Evolutionary conservation across 2,329 filamentous ascomycete species (phyloP).

Genomic region (Cercospora canescens): DNA sequence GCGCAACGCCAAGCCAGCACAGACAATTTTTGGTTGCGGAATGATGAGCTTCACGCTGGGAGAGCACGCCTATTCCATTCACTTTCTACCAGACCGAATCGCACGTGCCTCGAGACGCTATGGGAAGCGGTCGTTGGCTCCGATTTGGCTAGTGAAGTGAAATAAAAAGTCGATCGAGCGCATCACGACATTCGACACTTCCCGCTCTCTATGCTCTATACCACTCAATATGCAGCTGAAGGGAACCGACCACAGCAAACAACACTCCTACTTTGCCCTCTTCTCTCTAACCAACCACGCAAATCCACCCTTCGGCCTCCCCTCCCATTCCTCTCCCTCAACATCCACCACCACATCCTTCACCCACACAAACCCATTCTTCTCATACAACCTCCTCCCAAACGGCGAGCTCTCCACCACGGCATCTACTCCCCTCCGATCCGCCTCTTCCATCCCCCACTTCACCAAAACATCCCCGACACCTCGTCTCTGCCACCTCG

Average conservation of each 20-base stretch:
- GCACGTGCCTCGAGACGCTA: too few species aligned
- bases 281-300: conserved; percentile 33
- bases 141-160: too few species aligned
- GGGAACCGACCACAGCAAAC: neutral
- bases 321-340: conserved; percentile 20
- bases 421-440: conserved; percentile 30
- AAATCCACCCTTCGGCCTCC: conserved; percentile 21
- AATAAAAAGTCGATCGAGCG: neutral
- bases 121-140: too few species aligned
- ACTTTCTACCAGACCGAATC: too few species aligned
- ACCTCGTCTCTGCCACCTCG: conserved; percentile 30
- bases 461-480: conserved; percentile 31
- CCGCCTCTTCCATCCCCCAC: conserved; percentile 33
- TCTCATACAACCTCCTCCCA: conserved; percentile 34
- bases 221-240: neutral
- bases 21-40: neutral
- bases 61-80: neutral
- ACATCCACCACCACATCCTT: conserved; percentile 25
- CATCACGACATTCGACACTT: neutral
- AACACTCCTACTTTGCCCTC: conserved; percentile 5
- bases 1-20: neutral
- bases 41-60: neutral
- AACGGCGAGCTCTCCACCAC: conserved; percentile 34
- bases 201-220: neutral
- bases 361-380: conserved; percentile 34